Base-by-base conservation (phyloP, 1,139 yeast genomes). In the Suhomyces maxii region DNA sequence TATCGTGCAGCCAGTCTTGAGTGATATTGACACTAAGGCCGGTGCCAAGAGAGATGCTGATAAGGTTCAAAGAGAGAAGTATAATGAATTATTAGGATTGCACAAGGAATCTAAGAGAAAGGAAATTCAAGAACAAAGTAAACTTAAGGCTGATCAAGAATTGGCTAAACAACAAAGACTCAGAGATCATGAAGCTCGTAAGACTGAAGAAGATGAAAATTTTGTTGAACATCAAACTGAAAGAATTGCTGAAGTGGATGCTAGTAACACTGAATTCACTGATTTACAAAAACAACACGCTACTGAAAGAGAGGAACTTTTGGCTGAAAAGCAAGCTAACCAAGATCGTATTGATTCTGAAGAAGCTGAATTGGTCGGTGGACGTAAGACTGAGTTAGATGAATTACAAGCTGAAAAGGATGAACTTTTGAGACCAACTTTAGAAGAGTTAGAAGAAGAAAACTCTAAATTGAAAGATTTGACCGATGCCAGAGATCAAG, bases 1-100 rank as follows among this genome's bases (percentile, higher is more conserved):
- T 45, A 77, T 88, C 60, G 96, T 93, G 48, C 77, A 79, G 51
- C 99, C 99, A 9, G 93, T 91, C n/a, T 72, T 93, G 60, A 76
- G 73, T 41, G 95, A 89, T 65, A 83, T 93, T 58, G 74, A 79
- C 57, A 71, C 76, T 44, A 85, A 88, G 64, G 96, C 95, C 13
- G 76, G 71, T 30, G 76, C 80, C 36, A 95, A 89, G 67, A 81
- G 96, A 57, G 80, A 78, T 44, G 69, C 75, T 39, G 97, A 90
- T 64, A 50, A 55, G 34, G 65, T 57, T 36, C 63, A 61, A 44
- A 60, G 60, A 49, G 49, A 56, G 39, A 67, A 67, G 55, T 69
- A 70, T 40, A 56, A 58, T 32, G 80, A 76, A 45, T 65, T 69
- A 51, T 55, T 55, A 34, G 58, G 56, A 39, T 54, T 59, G 43